Conservation (phyloP, 2,329 filamentous ascomycete genomes). For the Fusarium sp. region DNA sequence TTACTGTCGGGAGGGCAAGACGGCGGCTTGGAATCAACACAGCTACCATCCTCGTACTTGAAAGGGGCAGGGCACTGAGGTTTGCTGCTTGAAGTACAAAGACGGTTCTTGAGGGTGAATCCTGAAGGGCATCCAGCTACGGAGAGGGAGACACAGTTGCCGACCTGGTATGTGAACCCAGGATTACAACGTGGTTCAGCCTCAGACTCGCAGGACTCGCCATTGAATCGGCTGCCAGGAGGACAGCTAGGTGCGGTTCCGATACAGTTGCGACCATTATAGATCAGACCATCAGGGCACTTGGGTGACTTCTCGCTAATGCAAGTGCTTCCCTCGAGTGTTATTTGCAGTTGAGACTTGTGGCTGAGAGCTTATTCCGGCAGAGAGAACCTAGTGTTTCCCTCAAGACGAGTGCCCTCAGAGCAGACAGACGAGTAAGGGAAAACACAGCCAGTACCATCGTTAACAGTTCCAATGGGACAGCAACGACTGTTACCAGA, state of each 20-base stretch:
- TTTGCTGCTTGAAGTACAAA: constrained; percentile 6
- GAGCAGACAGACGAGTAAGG: constrained; percentile 20
- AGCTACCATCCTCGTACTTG: constrained; percentile 2
- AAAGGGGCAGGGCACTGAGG: not conserved
- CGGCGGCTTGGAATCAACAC: not conserved
- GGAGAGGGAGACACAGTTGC: not conserved
- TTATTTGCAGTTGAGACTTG: too few relatives aligned
- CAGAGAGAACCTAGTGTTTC: too few relatives aligned
- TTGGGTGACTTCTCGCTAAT: not conserved
- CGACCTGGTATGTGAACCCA: not conserved
- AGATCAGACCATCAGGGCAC: constrained; percentile 3
- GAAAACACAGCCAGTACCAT: constrained; percentile 23
- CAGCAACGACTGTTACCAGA: constrained; percentile 12
- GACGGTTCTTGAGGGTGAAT: constrained; percentile 8
- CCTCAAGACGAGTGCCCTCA: constrained; percentile 14
- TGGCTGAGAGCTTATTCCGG: too few relatives aligned
- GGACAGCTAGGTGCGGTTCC: not conserved
- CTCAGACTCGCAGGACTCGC: constrained; percentile 12
- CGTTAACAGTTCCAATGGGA: constrained; percentile 23
- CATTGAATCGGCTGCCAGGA: constrained; percentile 3
- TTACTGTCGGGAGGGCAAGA: not conserved
- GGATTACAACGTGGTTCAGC: not conserved
- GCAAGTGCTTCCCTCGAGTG: constrained; percentile 19
- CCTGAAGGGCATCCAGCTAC: constrained; percentile 2
- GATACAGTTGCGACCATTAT: constrained; percentile 9